phyloP scores from a whole-genome alignment of 768 basidiomycete genomes.

The Macrocybe gigantea region DNA sequence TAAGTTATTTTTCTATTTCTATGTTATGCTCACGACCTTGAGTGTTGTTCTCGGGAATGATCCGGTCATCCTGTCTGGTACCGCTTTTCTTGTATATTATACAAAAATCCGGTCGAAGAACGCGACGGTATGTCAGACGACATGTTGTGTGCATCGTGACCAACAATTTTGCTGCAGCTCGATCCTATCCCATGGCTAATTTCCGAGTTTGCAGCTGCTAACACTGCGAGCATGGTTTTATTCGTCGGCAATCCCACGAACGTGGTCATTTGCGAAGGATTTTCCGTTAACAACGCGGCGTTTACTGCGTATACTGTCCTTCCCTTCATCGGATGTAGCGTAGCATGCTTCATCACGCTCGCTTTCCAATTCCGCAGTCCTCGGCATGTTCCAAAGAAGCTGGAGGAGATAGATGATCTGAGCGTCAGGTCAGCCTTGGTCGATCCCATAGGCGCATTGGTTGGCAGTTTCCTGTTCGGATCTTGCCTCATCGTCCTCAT shows the following conservation, averaged over 20 bases:
- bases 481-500: slow-evolving; percentile 69
- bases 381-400: slow-evolving; percentile 46
- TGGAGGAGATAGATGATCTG: slow-evolving; percentile 30
- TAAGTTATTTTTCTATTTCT: slow-evolving; percentile 75
- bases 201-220: slow-evolving; percentile 73
- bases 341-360: slow-evolving; percentile 59
- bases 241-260: slow-evolving; percentile 95
- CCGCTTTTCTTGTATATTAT: slow-evolving; percentile 86
- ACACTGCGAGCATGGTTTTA: slow-evolving; percentile 67
- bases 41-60: slow-evolving; percentile 90
- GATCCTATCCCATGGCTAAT: slow-evolving; percentile 64
- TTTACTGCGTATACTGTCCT: slow-evolving; percentile 83
- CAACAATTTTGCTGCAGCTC: slow-evolving; percentile 14
- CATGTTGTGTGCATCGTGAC: too few relatives aligned
- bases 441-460: slow-evolving; percentile 69
- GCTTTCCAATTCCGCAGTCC: slow-evolving; percentile 51
- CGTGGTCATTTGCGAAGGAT: slow-evolving; percentile 86
- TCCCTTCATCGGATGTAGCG: slow-evolving; percentile 64
- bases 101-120: slow-evolving; percentile 40
- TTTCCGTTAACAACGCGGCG: slow-evolving; percentile 67
- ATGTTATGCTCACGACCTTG: slow-evolving; percentile 70
- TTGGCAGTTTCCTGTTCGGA: slow-evolving; percentile 64
- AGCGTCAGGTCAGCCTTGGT: slow-evolving; percentile 57
- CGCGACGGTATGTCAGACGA: too few relatives aligned
- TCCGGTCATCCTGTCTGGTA: slow-evolving; percentile 89